Base-by-base conservation (phyloP, 2,329 filamentous ascomycete genomes). In the Coleophoma cylindrospora region DNA sequence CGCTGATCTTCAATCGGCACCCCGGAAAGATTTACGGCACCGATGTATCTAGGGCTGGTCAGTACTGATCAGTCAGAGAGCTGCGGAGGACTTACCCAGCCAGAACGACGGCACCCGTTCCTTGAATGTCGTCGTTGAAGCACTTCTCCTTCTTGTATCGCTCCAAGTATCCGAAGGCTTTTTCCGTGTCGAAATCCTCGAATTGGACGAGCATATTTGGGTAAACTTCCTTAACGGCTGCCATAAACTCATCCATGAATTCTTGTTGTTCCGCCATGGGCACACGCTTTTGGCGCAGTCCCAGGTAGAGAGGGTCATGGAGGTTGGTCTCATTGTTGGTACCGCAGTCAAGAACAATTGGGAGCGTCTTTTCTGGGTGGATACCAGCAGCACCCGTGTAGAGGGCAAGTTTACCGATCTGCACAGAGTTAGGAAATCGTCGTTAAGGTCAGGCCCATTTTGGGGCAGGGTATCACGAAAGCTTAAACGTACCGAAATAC, bases 111-210 rank as follows among this genome's bases (percentile, higher is more conserved):
- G 92, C 91, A 61, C 94, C 94, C 61, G 94, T 97, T 58, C 92
- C 92, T 75, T 97, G 92, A 66, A 99, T 94, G 67, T 99, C 92
- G 66, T 97, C 94, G 70, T 97, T 97, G 82, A 99, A 99, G 79
- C 89, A 95, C 70, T 89, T 91, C 77, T 96, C 92, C 67, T 91
- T 78, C 61, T 89, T 87, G 74, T 97, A 97, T 53, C 90, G 83
- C 67, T 94, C 87, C 38, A 97, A 81, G 64, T 95, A 92, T 55
- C 88, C 87, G 80, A 97, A 99, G 43, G 94, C 92, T 71, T 84
- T 84, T 60, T 82, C 79, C 64, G 92, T 95, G 76, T 97, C 95
- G 71, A 96, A 97, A 66, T 97, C 94, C 69, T 97, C 92, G 62
- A 96, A 97, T 68, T 97, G 94, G 55, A 97, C 89, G 43, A 86